phyloP scores from a whole-genome alignment of 139 green algal species.

The Haematococcus lacustris region DNA sequence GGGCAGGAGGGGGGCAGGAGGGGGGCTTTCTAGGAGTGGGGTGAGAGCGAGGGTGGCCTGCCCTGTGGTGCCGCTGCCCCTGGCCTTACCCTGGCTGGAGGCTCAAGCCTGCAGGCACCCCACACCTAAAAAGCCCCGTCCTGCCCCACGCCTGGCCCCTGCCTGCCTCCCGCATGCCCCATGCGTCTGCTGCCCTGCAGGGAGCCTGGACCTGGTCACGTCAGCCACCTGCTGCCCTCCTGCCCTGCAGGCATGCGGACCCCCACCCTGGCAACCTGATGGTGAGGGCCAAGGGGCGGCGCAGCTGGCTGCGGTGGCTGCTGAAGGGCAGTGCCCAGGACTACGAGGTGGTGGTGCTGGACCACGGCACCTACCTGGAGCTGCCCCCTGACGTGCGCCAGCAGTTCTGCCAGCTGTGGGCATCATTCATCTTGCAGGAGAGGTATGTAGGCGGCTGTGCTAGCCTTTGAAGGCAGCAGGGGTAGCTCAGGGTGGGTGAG shows the following conservation, averaged over 20 bases:
- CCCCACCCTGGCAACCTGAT: slow-evolving; percentile 72
- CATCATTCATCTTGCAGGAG: slow-evolving; percentile 31
- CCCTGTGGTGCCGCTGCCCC: no score
- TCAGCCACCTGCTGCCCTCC: no score
- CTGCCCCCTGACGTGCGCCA: slow-evolving; percentile 43
- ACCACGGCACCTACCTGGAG: slow-evolving; percentile 76
- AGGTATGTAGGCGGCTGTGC: slow-evolving; percentile 6
- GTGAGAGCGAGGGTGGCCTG: no score
- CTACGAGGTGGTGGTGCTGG: slow-evolving; percentile 79
- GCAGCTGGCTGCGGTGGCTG: slow-evolving; percentile 25
- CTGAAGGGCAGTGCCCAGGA: slow-evolving; percentile 31
- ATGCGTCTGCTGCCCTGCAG: no score
- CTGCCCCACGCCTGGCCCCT: no score
- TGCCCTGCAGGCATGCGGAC: slow-evolving; percentile 44
- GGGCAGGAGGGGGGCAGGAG: no score
- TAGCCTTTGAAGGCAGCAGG: not conserved
- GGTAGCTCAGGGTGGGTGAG: not conserved
- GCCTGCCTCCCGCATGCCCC: no score
- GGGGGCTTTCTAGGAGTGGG: no score
- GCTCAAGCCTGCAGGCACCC: no score
- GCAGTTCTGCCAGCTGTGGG: slow-evolving; percentile 70
- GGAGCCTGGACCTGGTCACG: no score
- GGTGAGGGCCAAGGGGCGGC: slow-evolving; percentile 36
- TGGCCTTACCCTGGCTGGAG: no score
- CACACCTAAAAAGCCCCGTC: no score